A percentile compares a stretch with the other conserved stretches of the same genome.
phyloP scores from a whole-genome alignment of 1,139 yeast species.

The Geotrichum histeridarum region DNA sequence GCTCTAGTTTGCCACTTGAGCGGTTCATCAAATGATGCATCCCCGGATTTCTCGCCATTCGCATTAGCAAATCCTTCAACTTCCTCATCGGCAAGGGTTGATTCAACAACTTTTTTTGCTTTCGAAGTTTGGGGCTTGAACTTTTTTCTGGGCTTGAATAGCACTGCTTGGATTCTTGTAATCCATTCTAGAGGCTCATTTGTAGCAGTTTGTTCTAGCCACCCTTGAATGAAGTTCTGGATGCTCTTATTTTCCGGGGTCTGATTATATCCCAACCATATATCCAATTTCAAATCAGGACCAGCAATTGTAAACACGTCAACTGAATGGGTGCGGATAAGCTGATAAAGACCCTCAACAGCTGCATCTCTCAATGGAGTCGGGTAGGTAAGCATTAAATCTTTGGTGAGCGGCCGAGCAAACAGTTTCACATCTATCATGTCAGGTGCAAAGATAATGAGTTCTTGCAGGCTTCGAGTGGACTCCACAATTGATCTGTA shows the following conservation, averaged over 20 bases:
- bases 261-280: slow-evolving; percentile 39
- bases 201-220: slow-evolving; percentile 38
- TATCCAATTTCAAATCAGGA: slow-evolving; percentile 31
- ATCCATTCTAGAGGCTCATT: slow-evolving; percentile 38
- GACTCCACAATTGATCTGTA: slow-evolving; percentile 32
- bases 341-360: slow-evolving; percentile 37
- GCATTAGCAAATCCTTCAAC: slow-evolving; percentile 42
- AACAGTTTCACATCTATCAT: slow-evolving; percentile 30
- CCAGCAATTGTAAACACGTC: slow-evolving; percentile 35
- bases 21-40: slow-evolving; percentile 46
- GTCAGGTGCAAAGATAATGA: slow-evolving; percentile 34
- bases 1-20: slow-evolving; percentile 65
- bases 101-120: slow-evolving; percentile 18
- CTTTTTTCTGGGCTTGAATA: slow-evolving; percentile 32
- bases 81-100: slow-evolving; percentile 42
- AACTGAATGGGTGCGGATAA: slow-evolving; percentile 35
- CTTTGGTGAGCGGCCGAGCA: slow-evolving; percentile 30
- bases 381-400: slow-evolving; percentile 24
- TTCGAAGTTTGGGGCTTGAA: slow-evolving; percentile 21
- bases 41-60: slow-evolving; percentile 30
- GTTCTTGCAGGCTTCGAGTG: slow-evolving; percentile 31
- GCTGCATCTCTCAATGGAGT: slow-evolving; percentile 34
- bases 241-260: slow-evolving; percentile 33
- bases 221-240: slow-evolving; percentile 32
- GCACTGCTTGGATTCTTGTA: slow-evolving; percentile 34